Percentiles rank a stretch among this genome's conserved stretches.
Conservation (phyloP, 805 yeast genomes). For the Myxozyma neotropica region DNA sequence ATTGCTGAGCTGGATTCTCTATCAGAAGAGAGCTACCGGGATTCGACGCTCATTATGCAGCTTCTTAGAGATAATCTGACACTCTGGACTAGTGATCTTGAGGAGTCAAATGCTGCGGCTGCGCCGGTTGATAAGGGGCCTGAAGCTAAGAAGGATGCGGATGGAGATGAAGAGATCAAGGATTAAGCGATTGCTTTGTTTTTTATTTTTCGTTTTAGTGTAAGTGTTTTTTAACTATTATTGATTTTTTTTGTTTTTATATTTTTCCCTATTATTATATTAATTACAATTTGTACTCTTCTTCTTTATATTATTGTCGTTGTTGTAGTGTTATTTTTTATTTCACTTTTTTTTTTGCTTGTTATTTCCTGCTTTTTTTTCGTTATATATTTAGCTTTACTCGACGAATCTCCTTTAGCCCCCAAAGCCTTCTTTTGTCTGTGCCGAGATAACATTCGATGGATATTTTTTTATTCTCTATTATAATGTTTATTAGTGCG, state of each 20-base stretch:
- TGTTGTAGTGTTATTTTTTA: neutral
- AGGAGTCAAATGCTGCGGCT: slow-evolving; percentile 47
- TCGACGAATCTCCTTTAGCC: too few relatives aligned
- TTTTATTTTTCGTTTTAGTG: neutral
- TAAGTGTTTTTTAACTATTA: neutral
- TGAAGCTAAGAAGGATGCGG: slow-evolving; percentile 26
- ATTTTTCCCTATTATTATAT: neutral
- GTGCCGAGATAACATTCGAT: too few relatives aligned
- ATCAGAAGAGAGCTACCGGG: slow-evolving; percentile 92
- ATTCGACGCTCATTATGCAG: slow-evolving; percentile 92
- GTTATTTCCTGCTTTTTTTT: neutral
- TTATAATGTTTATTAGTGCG: too few relatives aligned
- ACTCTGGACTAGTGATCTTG: slow-evolving; percentile 59
- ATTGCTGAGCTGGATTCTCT: slow-evolving; percentile 92
- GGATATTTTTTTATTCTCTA: too few relatives aligned
- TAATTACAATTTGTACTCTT: neutral
- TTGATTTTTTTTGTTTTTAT: neutral
- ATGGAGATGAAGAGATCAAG: slow-evolving; percentile 28
- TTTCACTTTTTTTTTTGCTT: neutral
- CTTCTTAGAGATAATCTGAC: slow-evolving; percentile 55
- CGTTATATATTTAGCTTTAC: too few relatives aligned
- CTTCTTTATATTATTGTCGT: neutral
- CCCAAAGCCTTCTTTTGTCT: too few relatives aligned
- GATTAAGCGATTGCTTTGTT: slow-evolving; percentile 5
- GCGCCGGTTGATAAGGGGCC: slow-evolving; percentile 22